phyloP scores from a whole-genome alignment of 257 asterid species.

The Solanum pimpinellifolium region DNA sequence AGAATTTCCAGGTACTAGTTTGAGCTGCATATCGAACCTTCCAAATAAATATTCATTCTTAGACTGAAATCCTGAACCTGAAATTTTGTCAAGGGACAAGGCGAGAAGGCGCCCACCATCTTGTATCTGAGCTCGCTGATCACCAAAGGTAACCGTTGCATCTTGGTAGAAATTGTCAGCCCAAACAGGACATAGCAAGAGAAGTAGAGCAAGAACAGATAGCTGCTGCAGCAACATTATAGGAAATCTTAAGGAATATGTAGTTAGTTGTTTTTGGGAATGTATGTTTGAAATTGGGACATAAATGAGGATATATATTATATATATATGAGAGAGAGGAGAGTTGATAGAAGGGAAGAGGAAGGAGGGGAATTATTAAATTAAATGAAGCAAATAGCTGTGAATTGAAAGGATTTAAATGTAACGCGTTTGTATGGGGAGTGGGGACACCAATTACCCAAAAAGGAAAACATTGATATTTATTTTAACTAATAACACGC shows the following conservation, averaged over 20 bases:
- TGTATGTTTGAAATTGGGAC: background rate
- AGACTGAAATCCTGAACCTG: background rate
- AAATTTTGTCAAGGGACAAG: background rate
- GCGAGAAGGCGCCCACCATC: background rate
- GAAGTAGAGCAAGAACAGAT: background rate
- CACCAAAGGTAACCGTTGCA: constrained; percentile 1
- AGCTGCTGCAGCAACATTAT: background rate
- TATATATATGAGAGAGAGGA: background rate
- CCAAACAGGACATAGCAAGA: background rate
- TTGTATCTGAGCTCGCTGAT: constrained; percentile 14
- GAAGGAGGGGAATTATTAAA: background rate
- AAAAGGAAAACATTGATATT: background rate
- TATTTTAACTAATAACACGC: background rate
- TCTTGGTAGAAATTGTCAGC: background rate
- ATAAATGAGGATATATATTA: background rate
- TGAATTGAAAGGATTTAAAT: background rate
- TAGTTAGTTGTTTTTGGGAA: no score
- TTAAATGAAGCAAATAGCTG: background rate
- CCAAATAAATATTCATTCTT: background rate
- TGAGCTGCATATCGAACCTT: background rate
- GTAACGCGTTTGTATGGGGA: background rate
- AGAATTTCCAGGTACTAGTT: background rate
- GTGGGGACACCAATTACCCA: background rate
- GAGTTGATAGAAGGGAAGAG: background rate
- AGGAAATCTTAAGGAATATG: background rate